Evolutionary conservation across 306 rosid genomes (phyloP), one percentile per base, ranked within the genome.

Genomic region (Quercus aquifolioides): DNA sequence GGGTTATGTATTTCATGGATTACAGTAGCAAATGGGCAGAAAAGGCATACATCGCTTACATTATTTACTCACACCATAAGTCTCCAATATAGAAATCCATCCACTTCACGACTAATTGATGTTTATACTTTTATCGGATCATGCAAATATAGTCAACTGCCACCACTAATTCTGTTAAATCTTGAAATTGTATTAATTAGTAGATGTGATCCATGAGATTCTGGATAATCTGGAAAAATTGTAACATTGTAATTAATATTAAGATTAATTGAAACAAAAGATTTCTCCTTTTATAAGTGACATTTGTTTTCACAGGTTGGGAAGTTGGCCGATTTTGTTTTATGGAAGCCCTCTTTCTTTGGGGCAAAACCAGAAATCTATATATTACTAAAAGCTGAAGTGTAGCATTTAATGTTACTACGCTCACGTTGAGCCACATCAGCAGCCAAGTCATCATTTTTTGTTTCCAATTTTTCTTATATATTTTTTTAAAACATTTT

Each of bases 291-390:
- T 59, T 64, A 41, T 54, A 69, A 74, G 55, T 77, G n/a, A 76
- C 33, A 30, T 71, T 75, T 35, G 23, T 51, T 81, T 59, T 70
- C 80, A 78, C 89, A 93, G 99, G 91, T 79, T 56, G 93, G 91
- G 2, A 95, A 95, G 92, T 83, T 91, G 15, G 99, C 98, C 56
- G 99, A 95, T 89, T 94, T 95, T 71, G 98, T 91, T 74, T 78
- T 92, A 30, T 95, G 99, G 99, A 89, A 95, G 54, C 93, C 97
- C 13, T 79, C 98, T 4, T 92, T 95, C 89, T 92, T 92, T 77
- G 98, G 99, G 65, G 94, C 94, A 67, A 95, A 92, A 88, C 99
- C 98, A 55, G 97, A 95, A 77, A 92, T 81, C 3, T 2, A 26
- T 26, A 26, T 26, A 2, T 26, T 26, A 26, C 28, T 26, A 26